Conservation (phyloP, 768 basidiomycete species). For the Leucocoprinus leucothites region DNA sequence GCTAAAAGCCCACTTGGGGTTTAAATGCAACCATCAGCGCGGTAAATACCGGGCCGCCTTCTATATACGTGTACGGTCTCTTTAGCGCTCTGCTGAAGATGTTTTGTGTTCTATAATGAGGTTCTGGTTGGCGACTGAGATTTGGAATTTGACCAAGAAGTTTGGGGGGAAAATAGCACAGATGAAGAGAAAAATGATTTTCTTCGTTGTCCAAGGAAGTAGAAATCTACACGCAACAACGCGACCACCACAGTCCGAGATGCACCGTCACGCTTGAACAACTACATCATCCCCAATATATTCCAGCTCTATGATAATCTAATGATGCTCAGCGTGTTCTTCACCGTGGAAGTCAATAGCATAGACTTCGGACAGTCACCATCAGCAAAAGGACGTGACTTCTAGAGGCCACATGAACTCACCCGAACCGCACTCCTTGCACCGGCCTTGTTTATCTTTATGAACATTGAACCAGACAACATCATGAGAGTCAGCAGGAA, state of each 20-base stretch:
- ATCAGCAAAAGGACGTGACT: not conserved
- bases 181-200: not conserved
- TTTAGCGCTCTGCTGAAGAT: too few species aligned
- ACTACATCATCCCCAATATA: not conserved
- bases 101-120: not conserved
- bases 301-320: constrained; percentile 12
- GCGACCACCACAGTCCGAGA: not conserved
- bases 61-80: not conserved
- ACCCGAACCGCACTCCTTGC: constrained; percentile 95
- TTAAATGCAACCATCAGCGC: not conserved
- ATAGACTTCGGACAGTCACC: constrained; percentile 49
- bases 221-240: constrained; percentile 2
- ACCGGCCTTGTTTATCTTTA: constrained; percentile 70
- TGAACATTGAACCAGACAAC: constrained; percentile 77
- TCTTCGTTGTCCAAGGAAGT: not conserved
- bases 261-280: not conserved
- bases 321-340: constrained; percentile 44
- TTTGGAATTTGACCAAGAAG: not conserved
- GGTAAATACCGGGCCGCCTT: not conserved
- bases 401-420: constrained; percentile 22
- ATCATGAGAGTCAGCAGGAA: constrained; percentile 94
- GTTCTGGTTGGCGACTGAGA: too few species aligned
- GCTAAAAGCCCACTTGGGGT: not conserved
- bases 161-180: not conserved
- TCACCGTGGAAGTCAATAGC: constrained; percentile 68